These are phyloP conservation scores for Apostasia ramifera DNA, from an alignment of 106 monocot genomes.

Conservation along the genomic window DNA sequence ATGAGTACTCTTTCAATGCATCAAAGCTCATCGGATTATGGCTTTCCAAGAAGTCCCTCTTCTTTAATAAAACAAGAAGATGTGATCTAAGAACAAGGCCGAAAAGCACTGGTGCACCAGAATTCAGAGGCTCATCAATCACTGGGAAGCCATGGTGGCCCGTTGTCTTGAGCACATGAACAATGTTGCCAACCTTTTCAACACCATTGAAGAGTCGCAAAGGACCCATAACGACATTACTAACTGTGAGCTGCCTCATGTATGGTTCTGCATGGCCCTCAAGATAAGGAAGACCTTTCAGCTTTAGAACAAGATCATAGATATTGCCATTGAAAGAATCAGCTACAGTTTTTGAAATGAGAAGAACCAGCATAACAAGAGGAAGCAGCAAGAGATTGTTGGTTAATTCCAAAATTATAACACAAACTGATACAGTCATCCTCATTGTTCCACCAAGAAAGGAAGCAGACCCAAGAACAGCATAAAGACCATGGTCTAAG, in stretches of 20 bases:
- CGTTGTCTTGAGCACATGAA: conserved; percentile 38
- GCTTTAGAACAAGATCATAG: conserved; percentile 38
- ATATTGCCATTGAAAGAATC: conserved; percentile 43
- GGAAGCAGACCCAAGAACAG: conserved; percentile 76
- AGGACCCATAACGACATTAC: conserved; percentile 43
- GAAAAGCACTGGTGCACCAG: conserved; percentile 35
- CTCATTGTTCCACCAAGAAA: conserved; percentile 79
- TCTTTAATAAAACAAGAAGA: conserved; percentile 70
- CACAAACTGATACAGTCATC: conserved; percentile 79
- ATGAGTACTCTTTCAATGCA: conserved; percentile 16
- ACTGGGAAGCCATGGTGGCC: conserved; percentile 69
- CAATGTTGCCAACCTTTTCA: conserved; percentile 46
- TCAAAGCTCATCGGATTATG: not conserved
- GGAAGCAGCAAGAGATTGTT: conserved; percentile 83
- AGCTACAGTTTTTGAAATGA: conserved; percentile 66
- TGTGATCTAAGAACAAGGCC: conserved; percentile 70
- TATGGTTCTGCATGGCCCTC: conserved; percentile 32
- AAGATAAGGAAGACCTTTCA: conserved; percentile 63
- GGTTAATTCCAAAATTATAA: conserved; percentile 71
- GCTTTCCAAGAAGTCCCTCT: conserved; percentile 31
- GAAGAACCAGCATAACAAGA: conserved; percentile 85
- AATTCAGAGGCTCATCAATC: conserved; percentile 41
- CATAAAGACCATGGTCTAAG: conserved; percentile 79
- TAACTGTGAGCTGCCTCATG: conserved; percentile 38
- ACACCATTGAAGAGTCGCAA: conserved; percentile 36